Evolutionary conservation across 2,329 filamentous ascomycete species (phyloP).

Genomic region (Pseudocercospora eumusae): DNA sequence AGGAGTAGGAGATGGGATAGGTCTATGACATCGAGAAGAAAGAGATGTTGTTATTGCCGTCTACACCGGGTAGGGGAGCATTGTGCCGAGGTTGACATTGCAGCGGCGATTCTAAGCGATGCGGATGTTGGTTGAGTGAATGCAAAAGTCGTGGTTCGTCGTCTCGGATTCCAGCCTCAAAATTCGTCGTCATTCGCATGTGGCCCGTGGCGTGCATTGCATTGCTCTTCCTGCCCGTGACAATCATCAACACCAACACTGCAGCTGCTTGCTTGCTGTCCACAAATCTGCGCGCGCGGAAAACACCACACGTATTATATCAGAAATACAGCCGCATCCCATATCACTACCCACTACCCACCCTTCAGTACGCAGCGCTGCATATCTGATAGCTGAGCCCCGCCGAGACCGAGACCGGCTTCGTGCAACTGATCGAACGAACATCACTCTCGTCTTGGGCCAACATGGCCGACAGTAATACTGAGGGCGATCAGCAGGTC

Average conservation of each 20-base stretch:
- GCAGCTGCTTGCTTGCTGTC: neutral
- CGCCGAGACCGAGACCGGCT: constrained; percentile 3
- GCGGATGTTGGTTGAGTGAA: neutral
- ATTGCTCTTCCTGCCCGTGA: neutral
- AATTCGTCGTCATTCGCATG: neutral
- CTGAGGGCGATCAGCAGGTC: constrained; percentile 71
- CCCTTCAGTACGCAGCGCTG: neutral
- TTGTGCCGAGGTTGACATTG: constrained; percentile 1
- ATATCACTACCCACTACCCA: neutral
- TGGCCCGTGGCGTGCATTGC: neutral
- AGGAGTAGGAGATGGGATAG: neutral
- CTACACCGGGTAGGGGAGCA: neutral
- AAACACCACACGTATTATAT: neutral
- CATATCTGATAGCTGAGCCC: constrained; percentile 2
- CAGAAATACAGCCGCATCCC: neutral
- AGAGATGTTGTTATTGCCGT: constrained; percentile 6
- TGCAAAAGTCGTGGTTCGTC: constrained; percentile 6
- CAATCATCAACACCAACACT: neutral
- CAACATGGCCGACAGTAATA: constrained; percentile 61
- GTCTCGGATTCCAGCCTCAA: constrained; percentile 2
- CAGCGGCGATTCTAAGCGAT: no score
- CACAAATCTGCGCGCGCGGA: neutral
- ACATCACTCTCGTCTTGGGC: neutral
- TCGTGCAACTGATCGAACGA: neutral
- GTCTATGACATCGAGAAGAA: neutral